Conservation (phyloP, 2,329 filamentous ascomycete species). For the Pseudovirgaria hyperparasitica region DNA sequence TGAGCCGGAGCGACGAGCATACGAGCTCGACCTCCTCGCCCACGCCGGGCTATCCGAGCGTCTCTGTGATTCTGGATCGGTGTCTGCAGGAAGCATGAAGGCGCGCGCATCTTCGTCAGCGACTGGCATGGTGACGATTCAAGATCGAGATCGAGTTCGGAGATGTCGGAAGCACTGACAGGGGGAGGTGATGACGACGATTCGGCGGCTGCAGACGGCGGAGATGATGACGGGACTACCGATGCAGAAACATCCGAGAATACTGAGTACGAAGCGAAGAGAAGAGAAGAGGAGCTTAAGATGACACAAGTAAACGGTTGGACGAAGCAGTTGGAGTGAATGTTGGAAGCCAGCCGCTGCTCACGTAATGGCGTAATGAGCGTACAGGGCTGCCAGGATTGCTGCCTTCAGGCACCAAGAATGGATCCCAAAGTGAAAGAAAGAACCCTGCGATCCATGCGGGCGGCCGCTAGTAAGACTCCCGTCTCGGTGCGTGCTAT, state of each 20-base stretch:
- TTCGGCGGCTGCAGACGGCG: constrained; percentile 1
- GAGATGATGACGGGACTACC: too few relatives aligned
- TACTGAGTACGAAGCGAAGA: constrained; percentile 7
- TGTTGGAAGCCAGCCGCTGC: too few relatives aligned
- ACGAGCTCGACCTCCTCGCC: constrained; percentile 33
- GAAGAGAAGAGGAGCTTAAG: constrained; percentile 6
- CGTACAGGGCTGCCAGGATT: too few relatives aligned
- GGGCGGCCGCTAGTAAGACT: too few relatives aligned
- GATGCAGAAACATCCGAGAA: too few relatives aligned
- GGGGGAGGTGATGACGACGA: constrained; percentile 2
- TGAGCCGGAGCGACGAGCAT: constrained; percentile 26
- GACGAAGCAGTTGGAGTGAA: constrained; percentile 2
- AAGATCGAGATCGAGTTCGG: constrained; percentile 4
- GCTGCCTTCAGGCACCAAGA: too few relatives aligned
- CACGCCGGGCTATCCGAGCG: constrained; percentile 35
- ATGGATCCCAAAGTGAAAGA: too few relatives aligned
- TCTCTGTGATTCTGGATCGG: constrained; percentile 32
- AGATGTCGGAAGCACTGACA: constrained; percentile 6
- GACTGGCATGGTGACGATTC: constrained; percentile 19
- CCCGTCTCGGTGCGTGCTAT: too few relatives aligned
- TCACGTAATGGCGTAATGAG: too few relatives aligned
- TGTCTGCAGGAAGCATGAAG: constrained; percentile 38
- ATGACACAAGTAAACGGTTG: constrained; percentile 3
- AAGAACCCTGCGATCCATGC: too few relatives aligned
- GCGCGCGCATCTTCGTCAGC: constrained; percentile 40